Percentiles rank a stretch among this genome's conserved stretches.
phyloP scores from a whole-genome alignment of 768 basidiomycete species.

The Mycena pura region DNA sequence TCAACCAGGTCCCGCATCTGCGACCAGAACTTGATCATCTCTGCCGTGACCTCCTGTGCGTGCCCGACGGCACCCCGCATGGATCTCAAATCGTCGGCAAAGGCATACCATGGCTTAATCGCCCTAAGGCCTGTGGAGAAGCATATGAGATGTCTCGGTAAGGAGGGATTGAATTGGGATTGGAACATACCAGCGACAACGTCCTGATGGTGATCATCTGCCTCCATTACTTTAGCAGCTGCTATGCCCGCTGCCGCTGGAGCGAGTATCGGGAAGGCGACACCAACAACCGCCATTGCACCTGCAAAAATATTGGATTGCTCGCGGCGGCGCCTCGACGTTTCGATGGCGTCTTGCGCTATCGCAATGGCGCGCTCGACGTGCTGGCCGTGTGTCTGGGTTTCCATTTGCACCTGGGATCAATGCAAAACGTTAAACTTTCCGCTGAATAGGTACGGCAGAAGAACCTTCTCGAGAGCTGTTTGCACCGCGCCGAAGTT shows the following conservation, averaged over 20 bases:
- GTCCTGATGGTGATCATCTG: conserved; percentile 6
- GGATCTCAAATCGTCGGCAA: background rate
- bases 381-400: background rate
- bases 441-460: background rate
- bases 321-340: background rate
- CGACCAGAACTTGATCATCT: background rate
- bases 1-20: background rate
- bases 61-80: background rate
- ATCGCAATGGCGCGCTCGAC: background rate
- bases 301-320: background rate
- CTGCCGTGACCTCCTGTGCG: background rate
- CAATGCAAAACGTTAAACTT: background rate
- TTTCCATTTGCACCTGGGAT: conserved; percentile 2
- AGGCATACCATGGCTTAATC: background rate
- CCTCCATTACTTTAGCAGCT: background rate
- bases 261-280: background rate
- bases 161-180: background rate
- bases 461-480: conserved; percentile 1
- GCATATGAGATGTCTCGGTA: background rate
- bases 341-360: background rate
- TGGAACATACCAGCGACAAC: conserved; percentile 1
- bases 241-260: background rate
- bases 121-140: background rate
- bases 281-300: background rate
- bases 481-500: conserved; percentile 2